Conservation (phyloP, 2,329 filamentous ascomycete genomes). For the Westerdykella ornata region DNA sequence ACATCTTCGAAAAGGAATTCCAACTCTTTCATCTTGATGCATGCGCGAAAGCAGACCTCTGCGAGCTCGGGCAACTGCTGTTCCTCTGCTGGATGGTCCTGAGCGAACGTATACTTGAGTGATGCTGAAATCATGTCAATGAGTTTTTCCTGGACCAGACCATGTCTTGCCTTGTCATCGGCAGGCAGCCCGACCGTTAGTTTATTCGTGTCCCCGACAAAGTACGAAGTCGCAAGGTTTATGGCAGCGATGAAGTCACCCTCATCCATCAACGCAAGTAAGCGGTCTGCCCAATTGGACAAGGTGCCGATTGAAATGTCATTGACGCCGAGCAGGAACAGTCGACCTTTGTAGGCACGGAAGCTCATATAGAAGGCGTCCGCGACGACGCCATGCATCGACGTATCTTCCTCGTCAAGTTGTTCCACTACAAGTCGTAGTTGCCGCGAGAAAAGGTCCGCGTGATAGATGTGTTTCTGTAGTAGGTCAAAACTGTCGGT, state of each 20-base stretch:
- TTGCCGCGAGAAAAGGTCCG: conserved; percentile 83
- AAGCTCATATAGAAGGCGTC: conserved; percentile 99
- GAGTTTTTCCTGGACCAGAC: conserved; percentile 79
- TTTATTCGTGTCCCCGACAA: conserved; percentile 84
- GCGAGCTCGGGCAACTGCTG: conserved; percentile 68
- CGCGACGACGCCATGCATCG: conserved; percentile 91
- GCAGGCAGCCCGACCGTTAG: conserved; percentile 90
- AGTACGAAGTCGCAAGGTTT: conserved; percentile 83
- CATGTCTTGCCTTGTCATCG: conserved; percentile 66
- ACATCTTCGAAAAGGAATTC: conserved; percentile 88
- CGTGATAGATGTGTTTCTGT: conserved; percentile 86
- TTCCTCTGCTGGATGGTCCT: conserved; percentile 47
- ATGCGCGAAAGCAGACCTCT: conserved; percentile 76
- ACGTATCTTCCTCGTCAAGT: conserved; percentile 75
- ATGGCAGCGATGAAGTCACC: conserved; percentile 95
- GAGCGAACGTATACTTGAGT: conserved; percentile 77
- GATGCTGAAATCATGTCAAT: conserved; percentile 92
- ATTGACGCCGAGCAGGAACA: conserved; percentile 90
- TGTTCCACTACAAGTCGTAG: conserved; percentile 79
- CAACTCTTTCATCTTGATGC: conserved; percentile 65
- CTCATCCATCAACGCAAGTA: conserved; percentile 90
- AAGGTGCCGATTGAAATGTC: conserved; percentile 85
- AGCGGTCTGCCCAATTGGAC: conserved; percentile 93
- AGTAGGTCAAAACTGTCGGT: conserved; percentile 92
- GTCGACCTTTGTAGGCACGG: conserved; percentile 84